Base-by-base conservation (phyloP, 2,329 filamentous ascomycete species). In the Metarhizium brunneum region DNA sequence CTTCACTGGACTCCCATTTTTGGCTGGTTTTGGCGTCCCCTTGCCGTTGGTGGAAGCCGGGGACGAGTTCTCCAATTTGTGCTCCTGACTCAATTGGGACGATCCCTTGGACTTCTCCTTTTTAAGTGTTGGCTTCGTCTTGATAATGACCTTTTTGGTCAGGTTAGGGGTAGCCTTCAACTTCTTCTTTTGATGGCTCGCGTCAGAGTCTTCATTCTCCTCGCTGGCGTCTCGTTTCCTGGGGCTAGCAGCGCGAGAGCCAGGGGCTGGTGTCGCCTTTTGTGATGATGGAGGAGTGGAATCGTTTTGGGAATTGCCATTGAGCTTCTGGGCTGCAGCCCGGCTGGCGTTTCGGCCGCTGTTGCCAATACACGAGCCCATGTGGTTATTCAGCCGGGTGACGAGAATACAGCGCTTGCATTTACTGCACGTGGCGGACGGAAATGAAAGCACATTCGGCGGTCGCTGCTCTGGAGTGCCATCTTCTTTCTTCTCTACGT, bases 281-380 rank as follows among this genome's bases (percentile, higher is more conserved):
- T 84, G 82, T 60, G 82, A 85, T 35, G 79, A 79, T 16, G 83
- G 82, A 10, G 82, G 82, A 47, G 82, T 85, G 50, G 74, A 73
- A 56, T 82, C 81, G 60, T 77, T 73, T 59, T 78, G 76, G 56
- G 76, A 81, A 56, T 72, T 76, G 58, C 77, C 80, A 60, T 83
- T 82, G 59, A 86, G 81, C 71, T 85, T 85, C 61, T 82, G 78
- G 10, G 82, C 79, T 11, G 83, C 83, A 7, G 80, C 81, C 56
- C 82, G 74, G 58, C 82, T 84, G 14, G 83, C 82, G 60, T 81
- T 84, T 38, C 83, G 76, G 29, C 83, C 82, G 61, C 81, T 84
- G 65, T 84, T 85, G 47, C 82, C 83, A 58, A 86, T 86, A 65
- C 83, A 85, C 18, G 81, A 84, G 38, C 81, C 81, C 82, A 86